These are phyloP conservation scores for Haematococcus sp. DNA, from an alignment of 139 green algal genomes.

Conservation along the genomic window DNA sequence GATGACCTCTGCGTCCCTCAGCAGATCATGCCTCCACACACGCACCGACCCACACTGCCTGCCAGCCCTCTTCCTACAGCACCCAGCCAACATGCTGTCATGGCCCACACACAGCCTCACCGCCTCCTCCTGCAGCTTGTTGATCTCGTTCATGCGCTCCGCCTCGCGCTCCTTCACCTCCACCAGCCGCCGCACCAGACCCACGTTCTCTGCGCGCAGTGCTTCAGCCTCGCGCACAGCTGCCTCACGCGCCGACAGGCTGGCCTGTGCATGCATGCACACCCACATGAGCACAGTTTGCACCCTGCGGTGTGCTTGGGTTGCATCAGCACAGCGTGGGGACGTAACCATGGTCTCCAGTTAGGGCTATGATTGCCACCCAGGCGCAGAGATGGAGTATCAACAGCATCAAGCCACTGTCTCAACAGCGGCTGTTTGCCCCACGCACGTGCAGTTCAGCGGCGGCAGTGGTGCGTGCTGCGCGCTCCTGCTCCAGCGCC, in stretches of 20 bases:
- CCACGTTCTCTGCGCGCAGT: conserved; percentile 39
- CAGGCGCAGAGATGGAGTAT: not conserved
- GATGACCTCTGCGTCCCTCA: too few species aligned
- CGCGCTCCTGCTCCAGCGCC: conserved; percentile 19
- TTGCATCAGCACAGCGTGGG: not conserved
- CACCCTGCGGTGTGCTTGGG: too few species aligned
- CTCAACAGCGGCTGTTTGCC: not conserved
- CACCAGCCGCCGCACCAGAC: conserved; percentile 43
- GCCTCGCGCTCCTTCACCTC: conserved; percentile 59
- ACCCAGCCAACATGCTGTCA: too few species aligned
- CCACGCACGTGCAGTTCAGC: conserved; percentile 16
- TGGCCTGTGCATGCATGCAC: conserved; percentile 14
- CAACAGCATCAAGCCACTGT: not conserved
- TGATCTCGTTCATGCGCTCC: conserved; percentile 66
- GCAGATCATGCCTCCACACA: too few species aligned
- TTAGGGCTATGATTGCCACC: not conserved
- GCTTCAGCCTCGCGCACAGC: conserved; percentile 30
- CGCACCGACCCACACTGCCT: too few species aligned
- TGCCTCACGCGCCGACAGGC: conserved; percentile 36
- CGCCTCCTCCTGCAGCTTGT: conserved; percentile 52
- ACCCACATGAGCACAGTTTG: not conserved
- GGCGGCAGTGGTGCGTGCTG: conserved; percentile 17
- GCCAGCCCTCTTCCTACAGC: too few species aligned
- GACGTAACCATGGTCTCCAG: not conserved
- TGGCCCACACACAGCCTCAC: conserved; percentile 22